A percentile compares a stretch with the other conserved stretches of the same genome.
Evolutionary conservation across 148 eudicot genomes (phyloP).

Genomic region (Arctostaphylos glauca): DNA sequence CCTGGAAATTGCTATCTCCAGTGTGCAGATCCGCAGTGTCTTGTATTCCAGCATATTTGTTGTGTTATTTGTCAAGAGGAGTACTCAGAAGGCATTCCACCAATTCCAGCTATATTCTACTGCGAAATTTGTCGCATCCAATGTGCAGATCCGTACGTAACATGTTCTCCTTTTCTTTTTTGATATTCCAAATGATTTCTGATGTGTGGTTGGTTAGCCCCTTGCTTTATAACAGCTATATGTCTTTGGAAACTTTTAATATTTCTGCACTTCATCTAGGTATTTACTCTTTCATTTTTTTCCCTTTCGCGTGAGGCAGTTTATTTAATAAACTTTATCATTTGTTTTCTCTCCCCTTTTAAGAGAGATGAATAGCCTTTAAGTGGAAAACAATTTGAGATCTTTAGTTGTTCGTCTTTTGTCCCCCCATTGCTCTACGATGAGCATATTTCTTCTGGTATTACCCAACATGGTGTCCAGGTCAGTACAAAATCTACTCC

Average conservation of each 20-base stretch:
- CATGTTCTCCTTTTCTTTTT: background rate
- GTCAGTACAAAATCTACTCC: background rate
- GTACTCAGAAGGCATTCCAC: slow-evolving; percentile 42
- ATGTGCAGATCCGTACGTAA: slow-evolving; percentile 95
- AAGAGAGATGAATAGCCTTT: background rate
- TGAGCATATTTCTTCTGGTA: background rate
- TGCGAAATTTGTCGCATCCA: slow-evolving; percentile 77
- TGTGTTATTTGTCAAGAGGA: slow-evolving; percentile 73
- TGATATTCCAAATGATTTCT: background rate
- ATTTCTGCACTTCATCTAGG: slow-evolving; percentile 8
- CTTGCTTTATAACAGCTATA: slow-evolving; percentile 3
- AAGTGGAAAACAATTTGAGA: background rate
- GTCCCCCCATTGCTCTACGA: background rate
- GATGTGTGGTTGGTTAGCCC: slow-evolving; percentile 2
- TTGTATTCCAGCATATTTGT: slow-evolving; percentile 69
- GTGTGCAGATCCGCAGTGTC: slow-evolving; percentile 78
- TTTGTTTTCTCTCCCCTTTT: background rate
- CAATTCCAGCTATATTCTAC: slow-evolving; percentile 30
- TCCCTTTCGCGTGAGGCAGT: background rate
- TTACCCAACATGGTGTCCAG: background rate
- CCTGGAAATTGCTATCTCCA: slow-evolving; percentile 33
- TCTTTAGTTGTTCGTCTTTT: background rate
- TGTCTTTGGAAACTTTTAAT: background rate
- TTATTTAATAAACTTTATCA: background rate
- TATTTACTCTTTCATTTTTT: slow-evolving; percentile 3